phyloP scores from a whole-genome alignment of 768 basidiomycete genomes.

The Gloeophyllum trabeum region DNA sequence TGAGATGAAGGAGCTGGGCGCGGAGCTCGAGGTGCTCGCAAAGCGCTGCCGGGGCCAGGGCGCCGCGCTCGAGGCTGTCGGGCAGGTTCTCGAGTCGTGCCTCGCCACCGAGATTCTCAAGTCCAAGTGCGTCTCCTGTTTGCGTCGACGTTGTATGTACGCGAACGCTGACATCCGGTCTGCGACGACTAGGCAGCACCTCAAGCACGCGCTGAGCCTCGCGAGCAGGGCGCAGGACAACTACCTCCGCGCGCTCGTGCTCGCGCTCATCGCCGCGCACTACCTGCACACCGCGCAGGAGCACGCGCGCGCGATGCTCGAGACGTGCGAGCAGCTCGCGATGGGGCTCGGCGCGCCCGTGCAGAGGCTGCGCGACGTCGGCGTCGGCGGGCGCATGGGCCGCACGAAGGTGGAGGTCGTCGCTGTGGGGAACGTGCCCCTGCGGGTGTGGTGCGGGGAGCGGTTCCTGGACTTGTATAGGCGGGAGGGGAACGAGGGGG shows the following conservation, averaged over 20 bases:
- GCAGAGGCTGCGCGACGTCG: conserved; percentile 10
- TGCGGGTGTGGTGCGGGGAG: conserved; percentile 67
- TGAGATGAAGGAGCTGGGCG: conserved; percentile 15
- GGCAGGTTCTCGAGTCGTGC: conserved; percentile 40
- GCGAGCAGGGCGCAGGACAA: conserved; percentile 55
- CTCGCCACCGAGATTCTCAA: conserved; percentile 39
- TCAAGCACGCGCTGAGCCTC: conserved; percentile 48
- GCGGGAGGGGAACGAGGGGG: conserved; percentile 38
- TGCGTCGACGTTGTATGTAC: no score
- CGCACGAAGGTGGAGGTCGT: conserved; percentile 5
- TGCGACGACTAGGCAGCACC: conserved; percentile 32
- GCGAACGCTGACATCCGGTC: not conserved
- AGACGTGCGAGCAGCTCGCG: conserved; percentile 58
- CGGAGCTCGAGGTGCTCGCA: conserved; percentile 19
- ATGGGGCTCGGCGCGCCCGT: conserved; percentile 52
- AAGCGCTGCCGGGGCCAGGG: conserved; percentile 35
- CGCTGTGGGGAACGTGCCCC: conserved; percentile 45
- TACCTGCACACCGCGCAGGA: conserved; percentile 60
- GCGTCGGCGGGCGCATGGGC: conserved; percentile 5
- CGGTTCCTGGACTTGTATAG: conserved; percentile 47
- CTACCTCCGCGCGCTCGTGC: conserved; percentile 57
- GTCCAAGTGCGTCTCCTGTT: conserved; percentile 52
- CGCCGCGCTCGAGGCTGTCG: conserved; percentile 42
- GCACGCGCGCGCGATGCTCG: conserved; percentile 58
- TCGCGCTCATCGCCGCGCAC: conserved; percentile 58